A percentile compares a stretch with the other conserved stretches of the same genome.
These are phyloP conservation scores for Suillus decipiens DNA, from an alignment of 768 basidiomycete species.

Conservation along the genomic window DNA sequence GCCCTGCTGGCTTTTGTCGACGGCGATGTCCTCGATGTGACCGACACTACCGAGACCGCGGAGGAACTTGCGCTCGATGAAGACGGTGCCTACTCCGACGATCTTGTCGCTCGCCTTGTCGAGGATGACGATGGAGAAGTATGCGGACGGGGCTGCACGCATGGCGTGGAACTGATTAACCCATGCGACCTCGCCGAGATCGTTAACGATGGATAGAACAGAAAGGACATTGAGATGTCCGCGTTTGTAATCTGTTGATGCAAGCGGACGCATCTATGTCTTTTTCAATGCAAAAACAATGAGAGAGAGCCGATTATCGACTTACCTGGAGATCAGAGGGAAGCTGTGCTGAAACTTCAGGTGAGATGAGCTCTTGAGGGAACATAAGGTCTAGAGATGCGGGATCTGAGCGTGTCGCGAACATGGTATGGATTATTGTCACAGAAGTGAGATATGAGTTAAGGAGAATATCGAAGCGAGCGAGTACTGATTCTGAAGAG, in stretches of 20 bases:
- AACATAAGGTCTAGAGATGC: conserved; percentile 76
- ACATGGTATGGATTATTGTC: conserved; percentile 13
- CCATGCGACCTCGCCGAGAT: conserved; percentile 70
- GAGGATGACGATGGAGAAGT: conserved; percentile 86
- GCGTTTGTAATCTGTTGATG: conserved; percentile 78
- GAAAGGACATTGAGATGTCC: conserved; percentile 83
- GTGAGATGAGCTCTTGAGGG: conserved; percentile 67
- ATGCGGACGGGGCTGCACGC: conserved; percentile 58
- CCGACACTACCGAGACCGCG: conserved; percentile 84
- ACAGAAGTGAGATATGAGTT: conserved; percentile 4
- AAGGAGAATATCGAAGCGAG: conserved; percentile 8
- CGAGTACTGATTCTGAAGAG: conserved; percentile 11
- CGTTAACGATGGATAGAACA: conserved; percentile 69
- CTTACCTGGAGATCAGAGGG: conserved; percentile 69
- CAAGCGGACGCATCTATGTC: conserved; percentile 85
- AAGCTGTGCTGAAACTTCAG: conserved; percentile 57
- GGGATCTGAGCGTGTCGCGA: conserved; percentile 50
- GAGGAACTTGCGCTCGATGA: conserved; percentile 95
- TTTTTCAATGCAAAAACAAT: neutral
- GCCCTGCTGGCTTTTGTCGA: conserved; percentile 85
- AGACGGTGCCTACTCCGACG: conserved; percentile 79
- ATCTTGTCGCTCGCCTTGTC: conserved; percentile 73
- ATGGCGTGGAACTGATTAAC: conserved; percentile 64
- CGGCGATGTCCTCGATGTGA: conserved; percentile 98
- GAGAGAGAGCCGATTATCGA: conserved; percentile 20